Conservation (phyloP, 169 alveolate species). For the Nephromyces sp. region DNA sequence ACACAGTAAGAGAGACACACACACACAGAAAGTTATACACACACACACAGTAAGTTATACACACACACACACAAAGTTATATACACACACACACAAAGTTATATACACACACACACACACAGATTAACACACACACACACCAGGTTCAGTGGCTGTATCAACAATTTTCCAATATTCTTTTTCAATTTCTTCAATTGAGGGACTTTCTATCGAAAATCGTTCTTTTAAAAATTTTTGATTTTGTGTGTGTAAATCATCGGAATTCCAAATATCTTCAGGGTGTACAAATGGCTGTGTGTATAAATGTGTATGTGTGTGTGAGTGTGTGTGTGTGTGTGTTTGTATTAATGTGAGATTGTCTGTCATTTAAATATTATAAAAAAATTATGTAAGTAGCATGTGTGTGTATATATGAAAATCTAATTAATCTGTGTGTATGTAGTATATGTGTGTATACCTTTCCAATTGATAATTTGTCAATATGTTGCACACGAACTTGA, state of each 20-base stretch:
- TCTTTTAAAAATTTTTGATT: neutral
- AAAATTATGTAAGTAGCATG: conserved; percentile 2
- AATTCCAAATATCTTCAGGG: conserved; percentile 12
- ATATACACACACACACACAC: too few relatives aligned
- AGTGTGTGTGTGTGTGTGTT: neutral
- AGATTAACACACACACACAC: too few relatives aligned
- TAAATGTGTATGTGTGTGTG: neutral
- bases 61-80: too few relatives aligned
- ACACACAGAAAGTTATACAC: too few relatives aligned
- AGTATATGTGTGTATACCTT: conserved; percentile 34
- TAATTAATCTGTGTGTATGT: conserved; percentile 18
- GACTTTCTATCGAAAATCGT: conserved; percentile 6
- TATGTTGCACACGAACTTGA: conserved; percentile 58
- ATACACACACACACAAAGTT: too few relatives aligned
- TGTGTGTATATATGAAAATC: conserved; percentile 10
- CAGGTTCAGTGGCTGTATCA: conserved; percentile 5
- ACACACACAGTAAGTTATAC: too few relatives aligned
- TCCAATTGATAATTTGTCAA: conserved; percentile 51
- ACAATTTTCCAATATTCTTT: conserved; percentile 26
- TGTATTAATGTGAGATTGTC: neutral
- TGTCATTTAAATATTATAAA: neutral
- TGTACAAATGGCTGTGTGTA: conserved; percentile 13
- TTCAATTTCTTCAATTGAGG: conserved; percentile 12
- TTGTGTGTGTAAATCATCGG: neutral
- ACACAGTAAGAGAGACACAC: too few relatives aligned